These are phyloP conservation scores for Tricladium varicosporioides DNA, from an alignment of 2,329 filamentous ascomycete genomes.

Conservation along the genomic window DNA sequence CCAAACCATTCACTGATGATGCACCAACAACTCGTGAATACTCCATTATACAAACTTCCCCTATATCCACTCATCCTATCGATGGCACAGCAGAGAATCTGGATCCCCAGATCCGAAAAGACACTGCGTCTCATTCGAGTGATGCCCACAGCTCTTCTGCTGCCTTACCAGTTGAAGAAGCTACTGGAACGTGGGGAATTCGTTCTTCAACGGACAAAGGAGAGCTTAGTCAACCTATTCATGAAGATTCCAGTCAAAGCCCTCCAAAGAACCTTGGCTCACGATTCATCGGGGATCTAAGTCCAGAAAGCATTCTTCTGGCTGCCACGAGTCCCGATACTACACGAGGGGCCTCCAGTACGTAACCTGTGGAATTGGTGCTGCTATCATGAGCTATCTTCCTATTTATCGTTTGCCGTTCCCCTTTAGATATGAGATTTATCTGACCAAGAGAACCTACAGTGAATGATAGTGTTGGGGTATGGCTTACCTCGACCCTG, in stretches of 20 bases:
- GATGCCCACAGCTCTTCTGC: neutral
- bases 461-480: constrained; percentile 52
- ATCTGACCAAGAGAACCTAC: neutral
- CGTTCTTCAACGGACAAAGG: neutral
- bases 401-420: neutral
- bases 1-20: neutral
- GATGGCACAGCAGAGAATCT: neutral
- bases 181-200: neutral
- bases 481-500: constrained; percentile 45
- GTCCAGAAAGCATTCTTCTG: constrained; percentile 58
- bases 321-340: constrained; percentile 47
- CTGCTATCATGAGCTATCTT: neutral
- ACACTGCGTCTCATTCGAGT: neutral
- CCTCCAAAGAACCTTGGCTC: constrained; percentile 20
- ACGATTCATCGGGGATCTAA: constrained; percentile 58
- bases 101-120: neutral
- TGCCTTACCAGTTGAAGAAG: neutral
- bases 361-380: neutral
- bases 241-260: neutral
- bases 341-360: constrained; percentile 36
- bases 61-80: neutral
- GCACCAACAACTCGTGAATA: neutral
- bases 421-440: neutral
- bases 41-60: neutral
- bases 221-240: neutral